A percentile compares a stretch with the other conserved stretches of the same genome.
Evolutionary conservation across 140 eudicot genomes (phyloP).

Genomic region (Ambrosia hybrid): DNA sequence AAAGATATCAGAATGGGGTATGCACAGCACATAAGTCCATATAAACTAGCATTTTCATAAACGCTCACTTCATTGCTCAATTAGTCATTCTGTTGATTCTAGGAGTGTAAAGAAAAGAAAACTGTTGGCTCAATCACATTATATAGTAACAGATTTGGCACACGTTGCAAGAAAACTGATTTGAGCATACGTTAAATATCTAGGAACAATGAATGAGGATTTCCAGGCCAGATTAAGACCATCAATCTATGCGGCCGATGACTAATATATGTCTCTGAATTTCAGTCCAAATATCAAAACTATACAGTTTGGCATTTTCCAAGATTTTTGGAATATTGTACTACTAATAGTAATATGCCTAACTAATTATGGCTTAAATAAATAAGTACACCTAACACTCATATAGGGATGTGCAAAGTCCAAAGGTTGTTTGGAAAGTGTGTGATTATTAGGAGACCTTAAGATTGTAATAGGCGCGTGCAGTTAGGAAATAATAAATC

Average conservation of each 20-base stretch:
- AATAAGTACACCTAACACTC: too few species aligned
- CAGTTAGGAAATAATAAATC: too few species aligned
- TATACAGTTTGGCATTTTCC: too few species aligned
- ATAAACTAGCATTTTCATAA: not conserved
- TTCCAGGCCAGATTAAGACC: not conserved
- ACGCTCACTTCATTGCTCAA: not conserved
- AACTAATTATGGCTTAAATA: too few species aligned
- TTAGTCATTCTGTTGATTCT: conserved; percentile 10
- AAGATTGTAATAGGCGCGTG: too few species aligned
- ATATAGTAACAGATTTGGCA: not conserved
- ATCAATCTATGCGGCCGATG: too few species aligned
- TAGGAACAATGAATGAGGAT: not conserved
- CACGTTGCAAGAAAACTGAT: not conserved
- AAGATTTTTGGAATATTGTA: too few species aligned
- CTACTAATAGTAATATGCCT: too few species aligned
- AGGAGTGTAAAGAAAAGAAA: not conserved
- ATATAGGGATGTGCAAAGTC: not conserved
- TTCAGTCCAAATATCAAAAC: too few species aligned
- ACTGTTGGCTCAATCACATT: not conserved
- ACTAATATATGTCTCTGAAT: too few species aligned
- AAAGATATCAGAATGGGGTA: not conserved
- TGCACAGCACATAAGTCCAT: not conserved
- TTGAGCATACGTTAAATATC: not conserved
- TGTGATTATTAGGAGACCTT: not conserved
- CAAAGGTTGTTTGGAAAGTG: not conserved